Conservation (phyloP, 495 filamentous ascomycete genomes). For the Xylaria nigripes region DNA sequence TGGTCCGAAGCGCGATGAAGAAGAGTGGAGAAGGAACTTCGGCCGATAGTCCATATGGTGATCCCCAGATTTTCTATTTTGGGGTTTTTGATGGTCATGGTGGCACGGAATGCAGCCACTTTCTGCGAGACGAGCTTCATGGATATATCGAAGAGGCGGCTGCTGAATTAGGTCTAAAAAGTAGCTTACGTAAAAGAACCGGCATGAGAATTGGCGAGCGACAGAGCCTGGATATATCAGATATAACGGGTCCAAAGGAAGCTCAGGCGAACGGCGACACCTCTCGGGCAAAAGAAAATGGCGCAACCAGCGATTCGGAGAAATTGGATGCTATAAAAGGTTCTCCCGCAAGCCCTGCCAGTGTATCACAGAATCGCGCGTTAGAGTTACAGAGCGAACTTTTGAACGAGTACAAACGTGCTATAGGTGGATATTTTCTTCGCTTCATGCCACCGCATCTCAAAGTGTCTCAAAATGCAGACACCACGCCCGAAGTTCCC, state of each 20-base stretch:
- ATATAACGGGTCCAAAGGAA: conserved; percentile 33
- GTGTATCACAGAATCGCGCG: conserved; percentile 36
- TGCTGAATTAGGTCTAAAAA: conserved; percentile 61
- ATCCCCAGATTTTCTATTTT: conserved; percentile 96
- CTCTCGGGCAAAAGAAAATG: conserved; percentile 22
- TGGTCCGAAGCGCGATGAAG: conserved; percentile 42
- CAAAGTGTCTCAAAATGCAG: conserved; percentile 23
- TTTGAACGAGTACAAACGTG: conserved; percentile 67
- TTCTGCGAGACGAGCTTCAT: conserved; percentile 76
- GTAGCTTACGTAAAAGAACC: conserved; percentile 46
- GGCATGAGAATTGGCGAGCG: conserved; percentile 9
- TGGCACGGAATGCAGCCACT: conserved; percentile 79
- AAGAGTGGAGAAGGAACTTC: conserved; percentile 46
- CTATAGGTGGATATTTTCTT: conserved; percentile 89
- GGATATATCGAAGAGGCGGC: conserved; percentile 78
- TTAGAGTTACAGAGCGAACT: conserved; percentile 57
- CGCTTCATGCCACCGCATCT: conserved; percentile 72
- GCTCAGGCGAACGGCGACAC: conserved; percentile 24
- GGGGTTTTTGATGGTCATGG: conserved; percentile 95
- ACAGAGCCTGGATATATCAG: conserved; percentile 24
- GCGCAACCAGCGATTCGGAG: conserved; percentile 19
- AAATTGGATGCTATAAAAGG: conserved; percentile 23
- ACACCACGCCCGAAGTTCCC: conserved; percentile 18
- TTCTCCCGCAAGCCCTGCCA: conserved; percentile 24
- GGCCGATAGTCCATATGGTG: conserved; percentile 69